Evolutionary conservation across 1,139 yeast genomes (phyloP).

Genomic region (Sugiyamaella xylanicola): DNA sequence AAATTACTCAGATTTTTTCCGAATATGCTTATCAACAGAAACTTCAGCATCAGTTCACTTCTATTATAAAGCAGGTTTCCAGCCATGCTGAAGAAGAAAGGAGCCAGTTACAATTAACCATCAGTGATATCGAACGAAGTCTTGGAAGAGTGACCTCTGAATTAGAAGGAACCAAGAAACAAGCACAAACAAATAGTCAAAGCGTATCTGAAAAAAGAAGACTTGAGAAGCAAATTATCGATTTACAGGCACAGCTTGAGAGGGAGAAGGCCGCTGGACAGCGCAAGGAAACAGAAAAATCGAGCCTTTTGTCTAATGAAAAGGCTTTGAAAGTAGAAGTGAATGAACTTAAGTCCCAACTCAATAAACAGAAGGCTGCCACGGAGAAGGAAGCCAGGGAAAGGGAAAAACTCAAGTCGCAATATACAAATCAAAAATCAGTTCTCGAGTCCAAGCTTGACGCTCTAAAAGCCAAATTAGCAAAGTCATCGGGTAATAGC

Average conservation of each 20-base stretch:
- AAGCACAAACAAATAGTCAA: neutral
- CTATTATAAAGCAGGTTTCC: neutral
- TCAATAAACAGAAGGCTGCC: slow-evolving; percentile 24
- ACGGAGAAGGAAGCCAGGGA: slow-evolving; percentile 29
- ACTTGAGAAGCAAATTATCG: slow-evolving; percentile 10
- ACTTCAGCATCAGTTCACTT: slow-evolving; percentile 1
- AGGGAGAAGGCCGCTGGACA: slow-evolving; percentile 20
- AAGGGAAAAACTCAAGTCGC: slow-evolving; percentile 25
- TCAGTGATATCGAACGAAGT: slow-evolving; percentile 6
- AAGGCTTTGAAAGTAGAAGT: slow-evolving; percentile 27
- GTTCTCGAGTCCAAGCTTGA: slow-evolving; percentile 30
- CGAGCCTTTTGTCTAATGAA: slow-evolving; percentile 19
- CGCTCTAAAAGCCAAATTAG: slow-evolving; percentile 24
- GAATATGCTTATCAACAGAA: slow-evolving; percentile 10
- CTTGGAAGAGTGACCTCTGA: neutral
- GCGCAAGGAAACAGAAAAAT: slow-evolving; percentile 23
- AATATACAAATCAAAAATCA: slow-evolving; percentile 28
- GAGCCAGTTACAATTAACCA: neutral
- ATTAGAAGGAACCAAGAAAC: slow-evolving; percentile 9
- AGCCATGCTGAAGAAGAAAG: slow-evolving; percentile 1
- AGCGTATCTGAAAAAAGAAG: slow-evolving; percentile 1
- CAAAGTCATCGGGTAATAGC: neutral
- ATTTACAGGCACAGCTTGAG: slow-evolving; percentile 20
- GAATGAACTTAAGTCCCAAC: slow-evolving; percentile 26
- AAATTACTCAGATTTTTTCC: slow-evolving; percentile 2